phyloP scores from a whole-genome alignment of 345 rosid genomes.

The Jatropha curcas region DNA sequence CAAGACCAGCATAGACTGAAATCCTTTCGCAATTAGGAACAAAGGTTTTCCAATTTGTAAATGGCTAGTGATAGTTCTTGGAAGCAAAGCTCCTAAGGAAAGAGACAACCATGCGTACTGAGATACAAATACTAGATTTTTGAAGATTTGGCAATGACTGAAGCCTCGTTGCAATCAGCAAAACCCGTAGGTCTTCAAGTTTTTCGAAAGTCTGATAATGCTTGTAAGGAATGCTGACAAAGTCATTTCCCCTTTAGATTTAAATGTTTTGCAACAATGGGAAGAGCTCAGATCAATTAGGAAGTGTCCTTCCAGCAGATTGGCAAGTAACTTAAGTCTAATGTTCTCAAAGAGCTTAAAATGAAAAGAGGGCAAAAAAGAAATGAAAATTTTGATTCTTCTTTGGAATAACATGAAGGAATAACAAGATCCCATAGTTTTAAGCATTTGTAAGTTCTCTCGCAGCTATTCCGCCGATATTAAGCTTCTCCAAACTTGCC shows the following conservation, averaged over 20 bases:
- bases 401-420: background rate
- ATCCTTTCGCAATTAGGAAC: background rate
- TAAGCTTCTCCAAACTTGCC: background rate
- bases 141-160: conserved; percentile 22
- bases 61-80: too few relatives aligned
- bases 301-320: conserved; percentile 1
- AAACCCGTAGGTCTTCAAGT: background rate
- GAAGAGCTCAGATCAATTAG: conserved; percentile 3
- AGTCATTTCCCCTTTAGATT: conserved; percentile 1
- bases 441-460: background rate
- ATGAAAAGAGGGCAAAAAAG: background rate
- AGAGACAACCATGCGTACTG: background rate
- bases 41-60: background rate
- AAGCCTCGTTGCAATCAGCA: conserved; percentile 8
- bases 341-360: background rate
- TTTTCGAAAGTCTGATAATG: conserved; percentile 2
- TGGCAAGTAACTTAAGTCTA: background rate
- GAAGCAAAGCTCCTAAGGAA: too few relatives aligned
- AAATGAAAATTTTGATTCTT: background rate
- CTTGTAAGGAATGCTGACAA: conserved; percentile 6
- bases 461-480: background rate
- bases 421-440: background rate
- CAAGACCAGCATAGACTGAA: conserved; percentile 1
- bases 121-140: background rate
- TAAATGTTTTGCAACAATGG: background rate